Evolutionary conservation across 176 grass and related monocot genomes (phyloP).

Genomic region (Oryza brachyantha): DNA sequence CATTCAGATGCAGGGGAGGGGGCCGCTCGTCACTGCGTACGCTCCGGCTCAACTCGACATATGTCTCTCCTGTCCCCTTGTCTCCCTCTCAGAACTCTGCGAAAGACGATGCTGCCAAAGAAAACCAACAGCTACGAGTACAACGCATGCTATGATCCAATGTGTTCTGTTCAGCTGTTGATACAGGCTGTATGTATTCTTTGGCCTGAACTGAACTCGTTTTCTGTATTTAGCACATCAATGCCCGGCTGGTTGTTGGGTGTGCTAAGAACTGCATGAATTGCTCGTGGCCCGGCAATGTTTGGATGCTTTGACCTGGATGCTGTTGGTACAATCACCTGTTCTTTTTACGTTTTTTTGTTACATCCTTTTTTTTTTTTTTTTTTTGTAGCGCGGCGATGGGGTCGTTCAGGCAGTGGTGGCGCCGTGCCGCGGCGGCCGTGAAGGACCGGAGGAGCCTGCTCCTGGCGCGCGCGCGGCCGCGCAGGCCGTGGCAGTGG

Average conservation of each 20-base stretch:
- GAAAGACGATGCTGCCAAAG: background rate
- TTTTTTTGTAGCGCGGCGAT: background rate
- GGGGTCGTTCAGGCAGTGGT: slow-evolving; percentile 41
- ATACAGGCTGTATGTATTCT: background rate
- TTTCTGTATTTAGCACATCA: background rate
- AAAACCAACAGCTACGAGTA: background rate
- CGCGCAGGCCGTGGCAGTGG: slow-evolving; percentile 8
- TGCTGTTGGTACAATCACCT: background rate
- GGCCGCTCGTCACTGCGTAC: too few relatives aligned
- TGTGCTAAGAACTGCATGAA: background rate
- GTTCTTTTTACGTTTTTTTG: background rate
- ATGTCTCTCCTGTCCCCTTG: slow-evolving; percentile 34
- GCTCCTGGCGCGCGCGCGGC: slow-evolving; percentile 27
- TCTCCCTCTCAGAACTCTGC: background rate
- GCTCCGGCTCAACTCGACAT: background rate
- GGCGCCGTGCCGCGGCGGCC: slow-evolving; percentile 38
- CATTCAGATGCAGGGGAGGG: background rate
- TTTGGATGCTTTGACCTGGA: slow-evolving; percentile 28
- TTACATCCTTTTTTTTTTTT: too few relatives aligned
- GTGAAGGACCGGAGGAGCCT: slow-evolving; percentile 53
- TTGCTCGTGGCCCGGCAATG: background rate
- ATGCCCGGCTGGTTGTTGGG: background rate
- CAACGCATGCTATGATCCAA: background rate
- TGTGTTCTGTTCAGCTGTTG: background rate
- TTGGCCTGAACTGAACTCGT: background rate